A percentile compares a stretch with the other conserved stretches of the same genome.
Conservation (phyloP, 805 yeast species). For the Saccharomycopsis sp. region DNA sequence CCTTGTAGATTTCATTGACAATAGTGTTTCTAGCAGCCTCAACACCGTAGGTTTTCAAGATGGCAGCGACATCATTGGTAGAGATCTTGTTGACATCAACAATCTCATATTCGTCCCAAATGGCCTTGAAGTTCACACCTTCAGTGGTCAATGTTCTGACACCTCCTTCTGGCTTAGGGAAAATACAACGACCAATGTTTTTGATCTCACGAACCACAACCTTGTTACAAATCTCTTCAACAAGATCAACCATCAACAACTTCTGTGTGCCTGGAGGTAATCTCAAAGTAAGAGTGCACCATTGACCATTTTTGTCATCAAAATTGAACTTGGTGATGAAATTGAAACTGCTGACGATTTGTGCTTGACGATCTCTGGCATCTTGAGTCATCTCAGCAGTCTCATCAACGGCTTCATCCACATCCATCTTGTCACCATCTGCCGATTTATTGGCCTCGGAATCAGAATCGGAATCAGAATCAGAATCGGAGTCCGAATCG, state of each 20-base stretch:
- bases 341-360: conserved; percentile 65
- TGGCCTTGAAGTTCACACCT: conserved; percentile 94
- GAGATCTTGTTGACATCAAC: conserved; percentile 83
- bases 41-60: conserved; percentile 88
- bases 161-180: conserved; percentile 62
- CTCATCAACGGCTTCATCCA: conserved; percentile 24
- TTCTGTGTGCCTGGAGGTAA: conserved; percentile 83
- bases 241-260: conserved; percentile 92
- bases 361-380: conserved; percentile 82
- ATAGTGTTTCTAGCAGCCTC: conserved; percentile 98
- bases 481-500: conserved; percentile 35
- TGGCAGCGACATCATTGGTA: conserved; percentile 90
- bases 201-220: conserved; percentile 92
- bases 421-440: conserved; percentile 29
- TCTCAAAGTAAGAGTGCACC: conserved; percentile 89
- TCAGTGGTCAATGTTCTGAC: conserved; percentile 83
- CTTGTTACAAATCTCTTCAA: conserved; percentile 84
- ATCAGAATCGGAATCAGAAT: background rate
- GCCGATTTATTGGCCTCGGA: conserved; percentile 10
- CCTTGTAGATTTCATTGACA: conserved; percentile 91
- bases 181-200: conserved; percentile 86
- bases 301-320: conserved; percentile 80
- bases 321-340: conserved; percentile 77
- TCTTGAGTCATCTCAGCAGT: conserved; percentile 39
- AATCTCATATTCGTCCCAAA: conserved; percentile 97